phyloP scores from a whole-genome alignment of 345 rosid genomes.

The Laguncularia racemosa region DNA sequence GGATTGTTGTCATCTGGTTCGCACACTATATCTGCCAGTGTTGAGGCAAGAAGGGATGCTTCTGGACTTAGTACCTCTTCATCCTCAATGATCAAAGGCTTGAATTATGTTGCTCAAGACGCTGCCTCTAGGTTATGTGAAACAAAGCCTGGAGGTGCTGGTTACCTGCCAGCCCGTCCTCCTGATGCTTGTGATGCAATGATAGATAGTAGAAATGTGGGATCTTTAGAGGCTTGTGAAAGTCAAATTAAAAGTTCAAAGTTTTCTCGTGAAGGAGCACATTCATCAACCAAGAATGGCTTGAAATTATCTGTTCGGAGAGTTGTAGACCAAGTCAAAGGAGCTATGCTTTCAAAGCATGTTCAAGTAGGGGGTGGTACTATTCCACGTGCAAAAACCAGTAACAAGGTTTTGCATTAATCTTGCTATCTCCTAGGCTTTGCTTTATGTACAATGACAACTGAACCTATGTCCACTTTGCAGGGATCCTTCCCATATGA shows the following conservation, averaged over 20 bases:
- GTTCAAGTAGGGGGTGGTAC: not conserved
- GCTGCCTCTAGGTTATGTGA: too few species aligned
- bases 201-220: constrained; percentile 3
- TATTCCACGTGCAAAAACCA: constrained; percentile 19
- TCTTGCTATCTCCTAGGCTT: constrained; percentile 5
- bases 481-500: constrained; percentile 80
- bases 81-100: constrained; percentile 1
- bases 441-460: not conserved
- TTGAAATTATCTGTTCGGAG: constrained; percentile 33
- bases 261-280: constrained; percentile 9
- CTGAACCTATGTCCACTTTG: constrained; percentile 4
- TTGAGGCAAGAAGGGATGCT: not conserved
- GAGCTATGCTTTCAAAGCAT: constrained; percentile 22
- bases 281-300: constrained; percentile 22
- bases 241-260: constrained; percentile 1
- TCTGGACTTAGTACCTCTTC: not conserved
- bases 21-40: not conserved
- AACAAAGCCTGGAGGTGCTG: not conserved
- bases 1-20: constrained; percentile 5
- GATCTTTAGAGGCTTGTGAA: constrained; percentile 11
- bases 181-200: constrained; percentile 1
- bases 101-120: not conserved
- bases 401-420: constrained; percentile 28
- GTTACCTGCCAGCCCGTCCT: not conserved
- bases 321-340: constrained; percentile 36